A percentile compares a stretch with the other conserved stretches of the same genome.
These are phyloP conservation scores for Colletotrichum liriopes DNA, from an alignment of 2,329 filamentous ascomycete genomes.

Conservation along the genomic window DNA sequence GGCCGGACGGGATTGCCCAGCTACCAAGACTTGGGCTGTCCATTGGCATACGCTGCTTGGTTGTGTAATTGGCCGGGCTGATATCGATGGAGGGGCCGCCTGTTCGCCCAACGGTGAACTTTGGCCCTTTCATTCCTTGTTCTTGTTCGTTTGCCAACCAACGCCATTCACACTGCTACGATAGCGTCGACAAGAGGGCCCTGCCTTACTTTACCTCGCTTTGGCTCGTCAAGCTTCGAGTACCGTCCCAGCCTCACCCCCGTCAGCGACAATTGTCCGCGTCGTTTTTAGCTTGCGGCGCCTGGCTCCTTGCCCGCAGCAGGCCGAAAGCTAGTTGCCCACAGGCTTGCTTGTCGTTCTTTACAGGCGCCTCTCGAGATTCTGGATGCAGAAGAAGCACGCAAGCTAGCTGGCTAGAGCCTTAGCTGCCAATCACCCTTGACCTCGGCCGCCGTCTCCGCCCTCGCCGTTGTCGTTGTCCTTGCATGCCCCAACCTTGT, in stretches of 20 bases:
- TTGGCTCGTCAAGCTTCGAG: conserved; percentile 30
- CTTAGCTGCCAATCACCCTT: conserved; percentile 34
- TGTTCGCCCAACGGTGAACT: conserved; percentile 31
- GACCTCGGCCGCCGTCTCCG: conserved; percentile 29
- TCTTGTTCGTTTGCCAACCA: conserved; percentile 3
- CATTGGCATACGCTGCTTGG: conserved; percentile 17
- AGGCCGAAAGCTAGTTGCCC: conserved; percentile 39
- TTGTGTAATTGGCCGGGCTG: conserved; percentile 8
- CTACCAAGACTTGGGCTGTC: conserved; percentile 21
- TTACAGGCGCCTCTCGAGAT: conserved; percentile 28
- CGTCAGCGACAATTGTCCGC: conserved; percentile 38
- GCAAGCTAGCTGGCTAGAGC: conserved; percentile 26
- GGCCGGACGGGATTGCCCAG: conserved; percentile 31
- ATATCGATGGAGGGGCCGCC: conserved; percentile 19
- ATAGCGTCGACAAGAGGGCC: conserved; percentile 3
- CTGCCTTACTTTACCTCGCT: conserved; percentile 19
- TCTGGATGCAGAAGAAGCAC: conserved; percentile 42
- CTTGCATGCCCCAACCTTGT: conserved; percentile 36
- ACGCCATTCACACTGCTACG: background rate
- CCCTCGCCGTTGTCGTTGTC: conserved; percentile 36
- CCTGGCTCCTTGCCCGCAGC: conserved; percentile 40
- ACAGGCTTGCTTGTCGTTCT: conserved; percentile 35
- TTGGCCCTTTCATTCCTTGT: conserved; percentile 8
- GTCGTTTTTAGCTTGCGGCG: conserved; percentile 39
- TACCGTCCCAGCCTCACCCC: conserved; percentile 39